Evolutionary conservation across 1,284 basidiomycete genomes (phyloP), one percentile per base, ranked within the genome.

Genomic region (Heterobasidion parviporum): DNA sequence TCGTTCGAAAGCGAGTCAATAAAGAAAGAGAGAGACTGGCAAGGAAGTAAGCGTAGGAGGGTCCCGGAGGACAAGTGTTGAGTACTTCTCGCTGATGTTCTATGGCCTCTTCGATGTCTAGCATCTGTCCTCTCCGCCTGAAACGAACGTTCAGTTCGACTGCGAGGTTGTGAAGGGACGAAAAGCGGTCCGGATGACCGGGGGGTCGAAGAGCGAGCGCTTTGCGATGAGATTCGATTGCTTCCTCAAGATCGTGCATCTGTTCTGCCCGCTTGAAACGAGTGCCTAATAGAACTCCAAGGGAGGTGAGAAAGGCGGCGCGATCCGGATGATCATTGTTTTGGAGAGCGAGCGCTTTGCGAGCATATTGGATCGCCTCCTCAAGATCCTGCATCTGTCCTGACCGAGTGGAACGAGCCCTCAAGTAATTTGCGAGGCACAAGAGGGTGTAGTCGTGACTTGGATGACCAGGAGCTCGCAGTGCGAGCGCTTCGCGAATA

Each of bases 131-230:
- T 8, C 55, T 47, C 14, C 65, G 51, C 35, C 63, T 57, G 41
- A 67, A 73, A 20, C 68, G 66, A 45, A 61, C 57, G 6, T 60
- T 32, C 32, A 70, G 65, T 63, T 34, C 61, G 58, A 2, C 66
- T 26, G 26, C 72, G 45, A 72, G 61, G 56, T 68, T 67, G n/a
- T 57, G 61, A 35, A 65, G 62, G 10, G 59, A 50, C 12, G 35
- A 57, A 26, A 59, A 58, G 35, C 60, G 65, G 6, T 41, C 38
- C 10, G 7, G 0, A 6, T 41, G 38, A 10, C 38, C 8, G 8
- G 1, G 12, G 12, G 38, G 38, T 12, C 38, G 38, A 3, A 8
- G 38, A n/a, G 38, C 10, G 38, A 41, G 38, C 12, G 38, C 10
- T 41, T 4, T n/a, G n/a, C 38, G 38, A 41, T 41, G 38, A 48